These are phyloP conservation scores for Starmerella tilneyi DNA, from an alignment of 805 yeast genomes.

Conservation along the genomic window DNA sequence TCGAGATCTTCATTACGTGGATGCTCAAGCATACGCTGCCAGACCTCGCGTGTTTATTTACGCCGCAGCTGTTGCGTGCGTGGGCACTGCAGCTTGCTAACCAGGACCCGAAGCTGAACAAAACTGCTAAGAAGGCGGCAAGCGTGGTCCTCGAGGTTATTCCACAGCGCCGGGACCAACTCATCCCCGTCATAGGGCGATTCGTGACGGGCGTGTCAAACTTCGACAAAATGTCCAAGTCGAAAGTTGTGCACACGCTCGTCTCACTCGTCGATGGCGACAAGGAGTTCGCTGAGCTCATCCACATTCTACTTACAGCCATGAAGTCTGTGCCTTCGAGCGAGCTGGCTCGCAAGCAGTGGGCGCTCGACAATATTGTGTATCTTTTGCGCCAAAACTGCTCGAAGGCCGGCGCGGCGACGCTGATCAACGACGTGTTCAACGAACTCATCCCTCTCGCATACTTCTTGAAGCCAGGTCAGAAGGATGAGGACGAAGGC, in stretches of 20 bases:
- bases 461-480: constrained; percentile 31
- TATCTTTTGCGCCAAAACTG: constrained; percentile 33
- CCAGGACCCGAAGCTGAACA: constrained; percentile 52
- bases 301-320: constrained; percentile 16
- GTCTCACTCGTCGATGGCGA: constrained; percentile 25
- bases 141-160: constrained; percentile 22
- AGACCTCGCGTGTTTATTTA: constrained; percentile 24
- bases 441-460: constrained; percentile 36
- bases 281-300: constrained; percentile 24
- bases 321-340: constrained; percentile 19
- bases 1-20: constrained; percentile 54
- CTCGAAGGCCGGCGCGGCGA: constrained; percentile 13
- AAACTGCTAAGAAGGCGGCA: constrained; percentile 49
- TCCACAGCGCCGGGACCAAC: constrained; percentile 4
- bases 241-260: constrained; percentile 50
- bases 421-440: constrained; percentile 34
- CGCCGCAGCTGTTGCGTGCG: constrained; percentile 34
- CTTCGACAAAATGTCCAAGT: constrained; percentile 67
- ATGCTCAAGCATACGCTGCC: constrained; percentile 30
- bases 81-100: constrained; percentile 69
- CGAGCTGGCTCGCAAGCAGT: constrained; percentile 30
- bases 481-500: not conserved
- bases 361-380: constrained; percentile 52
- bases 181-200: constrained; percentile 11
- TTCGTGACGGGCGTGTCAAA: constrained; percentile 34